phyloP scores from a whole-genome alignment of 2,329 filamentous ascomycete genomes.

The Diplodia mutila region DNA sequence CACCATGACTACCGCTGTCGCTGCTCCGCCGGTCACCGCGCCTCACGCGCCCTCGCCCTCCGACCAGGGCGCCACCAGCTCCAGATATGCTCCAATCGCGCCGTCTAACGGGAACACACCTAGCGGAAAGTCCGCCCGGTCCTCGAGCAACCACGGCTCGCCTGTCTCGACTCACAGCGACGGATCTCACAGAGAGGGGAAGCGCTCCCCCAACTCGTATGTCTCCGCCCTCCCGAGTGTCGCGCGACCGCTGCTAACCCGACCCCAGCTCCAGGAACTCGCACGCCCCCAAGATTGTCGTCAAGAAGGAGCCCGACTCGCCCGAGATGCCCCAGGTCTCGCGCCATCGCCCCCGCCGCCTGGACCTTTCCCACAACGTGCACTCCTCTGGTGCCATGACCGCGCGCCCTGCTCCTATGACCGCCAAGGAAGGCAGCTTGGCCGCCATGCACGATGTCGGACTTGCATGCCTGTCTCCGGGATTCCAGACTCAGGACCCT shows the following conservation, averaged over 20 bases:
- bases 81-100: conserved; percentile 48
- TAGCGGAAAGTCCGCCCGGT: conserved; percentile 39
- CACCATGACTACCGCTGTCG: conserved; percentile 54
- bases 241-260: conserved; percentile 16
- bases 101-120: conserved; percentile 46
- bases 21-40: conserved; percentile 46
- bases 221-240: conserved; percentile 33
- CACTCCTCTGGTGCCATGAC: conserved; percentile 53
- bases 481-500: conserved; percentile 96
- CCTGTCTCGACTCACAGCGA: conserved; percentile 35
- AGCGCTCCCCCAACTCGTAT: conserved; percentile 58
- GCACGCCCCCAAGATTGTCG: conserved; percentile 75
- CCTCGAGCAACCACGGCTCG: conserved; percentile 46
- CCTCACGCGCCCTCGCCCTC: conserved; percentile 43
- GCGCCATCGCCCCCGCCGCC: conserved; percentile 73
- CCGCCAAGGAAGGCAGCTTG: conserved; percentile 71
- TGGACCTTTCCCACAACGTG: conserved; percentile 69
- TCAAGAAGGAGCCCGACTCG: conserved; percentile 94
- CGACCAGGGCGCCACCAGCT: conserved; percentile 32
- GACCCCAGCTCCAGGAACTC: conserved; percentile 57
- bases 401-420: conserved; percentile 73
- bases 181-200: conserved; percentile 51
- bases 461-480: conserved; percentile 89
- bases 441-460: conserved; percentile 90
- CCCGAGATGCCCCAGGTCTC: conserved; percentile 71